A percentile compares a stretch with the other conserved stretches of the same genome.
Conservation (phyloP, 768 basidiomycete species). For the Xanthoconium stramineum region DNA sequence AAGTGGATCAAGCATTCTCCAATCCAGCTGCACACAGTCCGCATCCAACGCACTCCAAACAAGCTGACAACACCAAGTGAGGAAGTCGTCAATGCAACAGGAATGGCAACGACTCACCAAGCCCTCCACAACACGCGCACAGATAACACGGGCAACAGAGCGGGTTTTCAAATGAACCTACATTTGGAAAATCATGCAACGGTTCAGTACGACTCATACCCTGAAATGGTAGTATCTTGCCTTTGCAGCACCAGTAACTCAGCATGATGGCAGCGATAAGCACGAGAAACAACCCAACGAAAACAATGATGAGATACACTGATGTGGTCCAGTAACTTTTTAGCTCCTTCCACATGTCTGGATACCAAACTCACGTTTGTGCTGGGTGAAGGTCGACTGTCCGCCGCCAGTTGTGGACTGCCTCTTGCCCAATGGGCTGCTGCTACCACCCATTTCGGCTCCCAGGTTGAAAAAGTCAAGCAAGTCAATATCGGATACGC, state of each 20-base stretch:
- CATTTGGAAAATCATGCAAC: not conserved
- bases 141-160: constrained; percentile 69
- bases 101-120: constrained; percentile 40
- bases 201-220: not conserved
- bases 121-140: constrained; percentile 69
- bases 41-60: constrained; percentile 68
- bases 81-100: not conserved
- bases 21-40: constrained; percentile 59
- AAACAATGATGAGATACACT: constrained; percentile 66
- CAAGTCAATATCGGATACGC: constrained; percentile 26
- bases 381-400: constrained; percentile 34
- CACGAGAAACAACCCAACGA: constrained; percentile 59
- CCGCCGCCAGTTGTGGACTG: constrained; percentile 12
- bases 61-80: constrained; percentile 39
- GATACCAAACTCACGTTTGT: constrained; percentile 38
- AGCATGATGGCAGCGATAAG: constrained; percentile 54
- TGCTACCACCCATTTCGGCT: constrained; percentile 25
- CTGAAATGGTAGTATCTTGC: constrained; percentile 25
- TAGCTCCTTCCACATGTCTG: not conserved
- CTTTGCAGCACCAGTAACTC: constrained; percentile 64
- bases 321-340: not conserved
- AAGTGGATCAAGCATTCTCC: constrained; percentile 13
- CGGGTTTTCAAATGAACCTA: constrained; percentile 59
- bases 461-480: constrained; percentile 22
- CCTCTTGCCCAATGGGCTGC: constrained; percentile 25